Conservation (phyloP, 1,284 basidiomycete species). For the Bjerkandera adusta region DNA sequence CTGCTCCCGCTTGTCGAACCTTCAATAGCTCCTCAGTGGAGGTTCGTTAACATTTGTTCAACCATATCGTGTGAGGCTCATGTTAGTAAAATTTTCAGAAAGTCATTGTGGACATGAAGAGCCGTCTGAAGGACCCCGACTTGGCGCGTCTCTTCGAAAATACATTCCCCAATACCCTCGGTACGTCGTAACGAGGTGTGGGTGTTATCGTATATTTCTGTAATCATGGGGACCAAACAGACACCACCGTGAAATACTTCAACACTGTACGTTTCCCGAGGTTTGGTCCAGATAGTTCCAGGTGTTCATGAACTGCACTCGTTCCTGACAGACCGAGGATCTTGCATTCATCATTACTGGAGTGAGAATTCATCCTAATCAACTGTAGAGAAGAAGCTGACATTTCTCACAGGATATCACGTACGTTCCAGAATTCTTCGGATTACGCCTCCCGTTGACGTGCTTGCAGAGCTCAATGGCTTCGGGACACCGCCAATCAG, state of each 20-base stretch:
- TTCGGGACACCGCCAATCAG: slow-evolving; percentile 77
- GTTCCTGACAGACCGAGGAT: slow-evolving; percentile 47
- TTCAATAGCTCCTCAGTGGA: slow-evolving; percentile 74
- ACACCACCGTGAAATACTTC: slow-evolving; percentile 76
- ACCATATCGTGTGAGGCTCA: neutral
- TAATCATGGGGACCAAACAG: slow-evolving; percentile 32
- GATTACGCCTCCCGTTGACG: slow-evolving; percentile 4
- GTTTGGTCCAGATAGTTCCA: too few species aligned
- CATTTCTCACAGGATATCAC: slow-evolving; percentile 56
- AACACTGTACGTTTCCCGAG: slow-evolving; percentile 31
- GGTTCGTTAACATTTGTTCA: slow-evolving; percentile 32
- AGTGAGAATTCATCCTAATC: slow-evolving; percentile 44
- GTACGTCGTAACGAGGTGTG: slow-evolving; percentile 33
- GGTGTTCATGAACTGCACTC: neutral
- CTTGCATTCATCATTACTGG: slow-evolving; percentile 77
- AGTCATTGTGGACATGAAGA: slow-evolving; percentile 69
- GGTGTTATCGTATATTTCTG: neutral
- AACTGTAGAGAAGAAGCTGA: too few species aligned
- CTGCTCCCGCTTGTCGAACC: slow-evolving; percentile 62
- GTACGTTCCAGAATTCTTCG: slow-evolving; percentile 30
- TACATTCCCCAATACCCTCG: slow-evolving; percentile 74
- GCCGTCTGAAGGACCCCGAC: slow-evolving; percentile 68
- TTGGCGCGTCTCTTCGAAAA: slow-evolving; percentile 75
- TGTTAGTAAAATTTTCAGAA: slow-evolving; percentile 35
- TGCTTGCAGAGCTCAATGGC: slow-evolving; percentile 56